These are phyloP conservation scores for Magnolia changhungtana DNA, from an alignment of 164 flowering plant species.

Conservation along the genomic window DNA sequence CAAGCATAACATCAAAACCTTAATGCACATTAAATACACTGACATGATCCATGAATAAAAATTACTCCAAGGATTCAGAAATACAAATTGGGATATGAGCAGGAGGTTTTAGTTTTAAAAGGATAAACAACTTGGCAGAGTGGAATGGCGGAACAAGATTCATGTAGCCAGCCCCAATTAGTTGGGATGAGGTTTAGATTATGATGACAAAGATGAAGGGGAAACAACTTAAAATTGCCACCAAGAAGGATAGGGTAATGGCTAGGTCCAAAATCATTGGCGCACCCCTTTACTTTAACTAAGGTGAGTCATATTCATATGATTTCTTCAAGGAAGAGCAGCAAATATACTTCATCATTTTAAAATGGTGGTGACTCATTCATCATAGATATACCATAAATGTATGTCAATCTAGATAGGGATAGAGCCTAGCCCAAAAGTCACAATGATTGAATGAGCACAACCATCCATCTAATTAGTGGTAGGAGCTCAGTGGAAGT, in stretches of 20 bases:
- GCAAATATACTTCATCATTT: too few species aligned
- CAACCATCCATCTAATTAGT: neutral
- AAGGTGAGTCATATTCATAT: too few species aligned
- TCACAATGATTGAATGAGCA: neutral
- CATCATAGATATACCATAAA: too few species aligned
- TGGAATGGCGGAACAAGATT: neutral
- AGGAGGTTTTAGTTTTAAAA: neutral
- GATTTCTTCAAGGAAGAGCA: too few species aligned
- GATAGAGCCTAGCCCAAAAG: neutral
- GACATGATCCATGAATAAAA: neutral
- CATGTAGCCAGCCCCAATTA: too few species aligned
- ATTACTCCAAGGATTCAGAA: neutral
- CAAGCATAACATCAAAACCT: neutral
- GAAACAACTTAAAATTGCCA: too few species aligned
- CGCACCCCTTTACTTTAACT: too few species aligned
- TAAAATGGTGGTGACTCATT: neutral
- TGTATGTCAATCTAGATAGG: neutral
- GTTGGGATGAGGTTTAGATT: too few species aligned
- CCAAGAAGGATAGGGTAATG: too few species aligned
- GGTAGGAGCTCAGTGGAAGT: neutral
- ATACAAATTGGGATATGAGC: neutral
- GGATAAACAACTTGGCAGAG: neutral
- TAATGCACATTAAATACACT: neutral
- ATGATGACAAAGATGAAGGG: too few species aligned
- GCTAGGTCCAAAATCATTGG: too few species aligned